Percentiles rank a stretch among this genome's conserved stretches.
Evolutionary conservation across 768 basidiomycete genomes (phyloP).

Genomic region (Lactarius vividus): DNA sequence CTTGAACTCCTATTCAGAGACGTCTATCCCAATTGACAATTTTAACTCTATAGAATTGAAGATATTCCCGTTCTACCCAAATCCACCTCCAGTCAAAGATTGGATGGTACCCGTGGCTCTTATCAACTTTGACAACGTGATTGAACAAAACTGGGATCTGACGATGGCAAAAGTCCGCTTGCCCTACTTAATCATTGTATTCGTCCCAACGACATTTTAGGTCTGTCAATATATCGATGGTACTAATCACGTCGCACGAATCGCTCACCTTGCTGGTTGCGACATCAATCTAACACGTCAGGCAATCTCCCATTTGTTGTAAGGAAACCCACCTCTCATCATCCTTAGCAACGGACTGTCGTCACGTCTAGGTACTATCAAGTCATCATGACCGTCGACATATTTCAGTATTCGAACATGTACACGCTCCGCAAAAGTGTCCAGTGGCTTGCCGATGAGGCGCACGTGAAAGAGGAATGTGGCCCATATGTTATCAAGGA

Average conservation of each 20-base stretch:
- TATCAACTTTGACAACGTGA: constrained; percentile 74
- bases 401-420: constrained; percentile 98
- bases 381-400: constrained; percentile 94
- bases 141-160: constrained; percentile 94
- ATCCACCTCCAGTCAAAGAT: constrained; percentile 83
- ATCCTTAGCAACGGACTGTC: neutral
- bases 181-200: neutral
- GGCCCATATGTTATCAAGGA: constrained; percentile 85
- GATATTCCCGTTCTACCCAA: constrained; percentile 95
- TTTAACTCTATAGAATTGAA: constrained; percentile 96
- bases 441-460: constrained; percentile 82
- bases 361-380: constrained; percentile 78
- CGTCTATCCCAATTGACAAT: constrained; percentile 84
- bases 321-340: constrained; percentile 32
- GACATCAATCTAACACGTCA: constrained; percentile 78
- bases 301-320: constrained; percentile 92
- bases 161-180: constrained; percentile 76
- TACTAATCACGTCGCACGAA: constrained; percentile 84
- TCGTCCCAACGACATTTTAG: constrained; percentile 36
- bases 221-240: constrained; percentile 85
- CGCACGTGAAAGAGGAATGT: constrained; percentile 85
- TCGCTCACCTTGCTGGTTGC: constrained; percentile 89
- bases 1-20: constrained; percentile 95
- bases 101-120: constrained; percentile 96
- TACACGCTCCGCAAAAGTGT: constrained; percentile 87